Evolutionary conservation across 1,284 basidiomycete species (phyloP), one percentile per base, ranked within the genome.

Genomic region (Moesziomyces aphidis): DNA sequence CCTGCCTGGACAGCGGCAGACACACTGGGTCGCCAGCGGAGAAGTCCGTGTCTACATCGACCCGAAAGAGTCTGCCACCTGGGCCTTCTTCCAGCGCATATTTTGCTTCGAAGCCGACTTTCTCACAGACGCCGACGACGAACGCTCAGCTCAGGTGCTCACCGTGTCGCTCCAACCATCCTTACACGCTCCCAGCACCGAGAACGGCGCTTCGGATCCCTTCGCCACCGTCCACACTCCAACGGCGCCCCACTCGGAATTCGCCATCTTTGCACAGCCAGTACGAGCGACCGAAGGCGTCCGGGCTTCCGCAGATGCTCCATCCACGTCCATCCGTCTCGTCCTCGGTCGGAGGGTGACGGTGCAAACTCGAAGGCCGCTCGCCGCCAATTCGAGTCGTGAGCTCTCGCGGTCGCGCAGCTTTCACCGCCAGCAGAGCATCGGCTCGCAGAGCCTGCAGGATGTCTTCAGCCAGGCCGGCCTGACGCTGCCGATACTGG

Each of bases 1-100:
- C 7, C 26, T 39, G 6, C 13, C 44, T 4, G 39, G 24, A 22
- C 45, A 60, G 39, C 48, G 60, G 15, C 59, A 55, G 23, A 56
- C 62, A 0, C 60, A 71, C 23, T 77, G 68, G 67, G 48, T 63
- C 17, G 55, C 75, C 22, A 71, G 60, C 21, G 68, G 73, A n/a
- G 52, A 62, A 4, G 61, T 82, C 11, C 59, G 65, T 13, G 61
- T 73, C 22, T 76, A 73, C 42, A 65, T 82, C 43, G 78, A 82
- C 47, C 74, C 76, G 9, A 28, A 57, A 3, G 61, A 68, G 50
- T 60, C 34, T 10, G 63, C 65, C 5, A 83, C 81, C 1, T 50
- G 65, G 39, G 69, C 74, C 31, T 83, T 67, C 61, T 80, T 83
- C 42, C 75, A 78, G 49, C 68, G 76, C 8, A 28, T 76, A 17